phyloP scores from a whole-genome alignment of 192 early-diverging fungal genomes.

The Coemansia sp. region DNA sequence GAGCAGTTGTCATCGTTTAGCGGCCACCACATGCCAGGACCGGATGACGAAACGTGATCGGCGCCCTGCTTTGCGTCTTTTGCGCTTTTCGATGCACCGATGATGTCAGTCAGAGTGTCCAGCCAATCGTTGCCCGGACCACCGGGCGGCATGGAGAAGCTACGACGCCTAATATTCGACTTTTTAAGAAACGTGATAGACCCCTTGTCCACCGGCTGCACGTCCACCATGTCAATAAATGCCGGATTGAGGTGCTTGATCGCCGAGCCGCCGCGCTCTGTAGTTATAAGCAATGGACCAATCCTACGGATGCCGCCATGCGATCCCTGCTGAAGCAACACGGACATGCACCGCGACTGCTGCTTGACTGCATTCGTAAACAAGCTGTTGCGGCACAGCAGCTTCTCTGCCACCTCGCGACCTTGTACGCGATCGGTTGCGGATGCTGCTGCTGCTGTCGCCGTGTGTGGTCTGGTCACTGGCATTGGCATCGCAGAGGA shows the following conservation, averaged over 20 bases:
- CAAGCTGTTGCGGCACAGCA: constrained; percentile 44
- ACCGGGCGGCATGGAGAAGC: constrained; percentile 39
- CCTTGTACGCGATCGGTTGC: not conserved
- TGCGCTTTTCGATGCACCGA: constrained; percentile 11
- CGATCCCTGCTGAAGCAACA: constrained; percentile 51
- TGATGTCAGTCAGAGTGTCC: constrained; percentile 18
- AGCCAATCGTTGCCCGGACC: constrained; percentile 35
- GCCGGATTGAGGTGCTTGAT: constrained; percentile 45
- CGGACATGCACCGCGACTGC: constrained; percentile 52
- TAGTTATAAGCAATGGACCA: constrained; percentile 46
- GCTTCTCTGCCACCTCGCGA: constrained; percentile 19
- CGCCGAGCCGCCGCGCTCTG: constrained; percentile 43
- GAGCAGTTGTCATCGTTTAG: constrained; percentile 55
- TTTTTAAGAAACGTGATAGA: constrained; percentile 36
- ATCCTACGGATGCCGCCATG: constrained; percentile 53
- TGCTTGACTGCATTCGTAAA: constrained; percentile 52
- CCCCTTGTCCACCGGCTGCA: constrained; percentile 44
- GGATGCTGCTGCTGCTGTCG: not conserved
- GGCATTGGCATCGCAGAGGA: constrained; percentile 1
- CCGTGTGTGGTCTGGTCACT: constrained; percentile 4
- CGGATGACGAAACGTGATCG: constrained; percentile 7
- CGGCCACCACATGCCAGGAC: constrained; percentile 56
- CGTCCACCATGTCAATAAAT: constrained; percentile 55
- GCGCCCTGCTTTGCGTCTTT: constrained; percentile 10
- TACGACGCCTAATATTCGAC: constrained; percentile 46